Conservation (phyloP, 257 asterid species). For the Euphrasia confusa region DNA sequence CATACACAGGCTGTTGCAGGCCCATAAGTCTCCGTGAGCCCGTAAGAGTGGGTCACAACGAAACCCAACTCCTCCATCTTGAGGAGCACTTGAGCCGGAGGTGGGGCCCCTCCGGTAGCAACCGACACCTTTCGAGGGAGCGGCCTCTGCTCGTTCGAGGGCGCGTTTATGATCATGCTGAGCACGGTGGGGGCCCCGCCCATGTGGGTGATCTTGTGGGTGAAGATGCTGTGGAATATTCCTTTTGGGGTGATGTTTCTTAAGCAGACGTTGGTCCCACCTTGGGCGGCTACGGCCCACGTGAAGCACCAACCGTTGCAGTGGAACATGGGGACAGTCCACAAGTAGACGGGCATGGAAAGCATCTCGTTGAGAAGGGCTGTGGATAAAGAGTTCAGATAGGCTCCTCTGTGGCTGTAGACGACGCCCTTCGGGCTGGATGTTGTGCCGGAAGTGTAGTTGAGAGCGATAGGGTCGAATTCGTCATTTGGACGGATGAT, state of each 20-base stretch:
- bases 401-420: slow-evolving; percentile 69
- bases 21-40: slow-evolving; percentile 74
- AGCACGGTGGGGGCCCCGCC: slow-evolving; percentile 56
- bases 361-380: slow-evolving; percentile 39
- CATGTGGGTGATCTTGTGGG: slow-evolving; percentile 53
- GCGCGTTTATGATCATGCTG: slow-evolving; percentile 39
- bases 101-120: slow-evolving; percentile 53
- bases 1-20: slow-evolving; percentile 37
- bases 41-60: slow-evolving; percentile 37
- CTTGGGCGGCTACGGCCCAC: slow-evolving; percentile 75
- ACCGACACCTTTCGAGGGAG: slow-evolving; percentile 39
- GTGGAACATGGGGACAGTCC: slow-evolving; percentile 79
- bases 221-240: slow-evolving; percentile 34
- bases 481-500: slow-evolving; percentile 52
- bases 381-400: slow-evolving; percentile 47
- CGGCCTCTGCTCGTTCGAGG: slow-evolving; percentile 11
- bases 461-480: slow-evolving; percentile 58
- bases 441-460: slow-evolving; percentile 78
- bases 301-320: slow-evolving; percentile 81
- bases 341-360: slow-evolving; percentile 43
- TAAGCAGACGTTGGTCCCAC: slow-evolving; percentile 60
- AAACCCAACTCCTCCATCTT: slow-evolving; percentile 50
- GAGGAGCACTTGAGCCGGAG: slow-evolving; percentile 32
- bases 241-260: slow-evolving; percentile 36
- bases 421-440: slow-evolving; percentile 74